A percentile compares a stretch with the other conserved stretches of the same genome.
Conservation (phyloP, 345 rosid genomes). For the Eucalyptus marginata region DNA sequence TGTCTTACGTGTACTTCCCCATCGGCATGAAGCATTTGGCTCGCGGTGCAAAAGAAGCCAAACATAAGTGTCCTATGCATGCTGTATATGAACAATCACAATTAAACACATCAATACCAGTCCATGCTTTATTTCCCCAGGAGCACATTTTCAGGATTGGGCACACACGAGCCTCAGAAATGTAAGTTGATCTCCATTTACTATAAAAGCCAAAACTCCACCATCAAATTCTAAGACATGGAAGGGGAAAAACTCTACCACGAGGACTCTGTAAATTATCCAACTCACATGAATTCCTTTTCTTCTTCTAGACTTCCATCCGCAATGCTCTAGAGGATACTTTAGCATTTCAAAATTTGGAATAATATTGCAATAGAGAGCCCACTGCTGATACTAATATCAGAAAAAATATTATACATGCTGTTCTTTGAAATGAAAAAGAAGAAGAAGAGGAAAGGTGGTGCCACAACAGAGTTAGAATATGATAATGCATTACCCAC, state of each 20-base stretch:
- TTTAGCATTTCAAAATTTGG: neutral
- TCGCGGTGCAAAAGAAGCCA: slow-evolving; percentile 32
- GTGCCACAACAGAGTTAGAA: neutral
- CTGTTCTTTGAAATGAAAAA: neutral
- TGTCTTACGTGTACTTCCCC: slow-evolving; percentile 57
- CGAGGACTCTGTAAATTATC: neutral
- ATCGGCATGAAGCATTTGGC: neutral
- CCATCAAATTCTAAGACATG: neutral
- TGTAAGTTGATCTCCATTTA: neutral
- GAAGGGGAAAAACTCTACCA: neutral
- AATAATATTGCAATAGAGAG: neutral
- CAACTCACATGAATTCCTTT: neutral
- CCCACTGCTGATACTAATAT: neutral
- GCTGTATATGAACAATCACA: slow-evolving; percentile 3
- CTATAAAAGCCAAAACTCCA: neutral
- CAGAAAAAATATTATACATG: neutral
- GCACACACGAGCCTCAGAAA: neutral
- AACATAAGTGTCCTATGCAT: slow-evolving; percentile 29
- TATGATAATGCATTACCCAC: neutral
- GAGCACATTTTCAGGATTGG: neutral
- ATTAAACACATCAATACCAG: neutral
- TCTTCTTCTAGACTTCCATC: neutral
- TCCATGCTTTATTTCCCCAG: neutral
- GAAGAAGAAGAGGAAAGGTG: neutral
- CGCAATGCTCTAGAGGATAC: neutral